phyloP scores from a whole-genome alignment of 2,329 filamentous ascomycete genomes.

The Penicillium sp. region DNA sequence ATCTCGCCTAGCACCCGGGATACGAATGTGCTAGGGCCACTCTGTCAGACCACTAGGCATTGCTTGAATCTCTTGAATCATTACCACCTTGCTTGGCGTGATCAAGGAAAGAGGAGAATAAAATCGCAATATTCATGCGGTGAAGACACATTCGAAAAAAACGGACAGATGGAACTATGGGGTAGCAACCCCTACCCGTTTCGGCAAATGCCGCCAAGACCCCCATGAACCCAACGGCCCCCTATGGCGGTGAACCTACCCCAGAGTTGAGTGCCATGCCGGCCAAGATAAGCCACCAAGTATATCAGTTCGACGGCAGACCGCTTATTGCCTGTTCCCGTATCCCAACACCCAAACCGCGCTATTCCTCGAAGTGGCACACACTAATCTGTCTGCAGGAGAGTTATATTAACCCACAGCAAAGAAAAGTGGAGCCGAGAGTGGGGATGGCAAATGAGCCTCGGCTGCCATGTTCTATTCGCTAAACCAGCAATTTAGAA shows the following conservation, averaged over 20 bases:
- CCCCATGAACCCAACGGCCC: neutral
- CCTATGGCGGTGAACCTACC: neutral
- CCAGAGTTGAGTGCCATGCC: neutral
- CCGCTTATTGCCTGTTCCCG: conserved; percentile 13
- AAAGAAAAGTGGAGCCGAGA: conserved; percentile 9
- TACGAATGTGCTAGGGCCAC: neutral
- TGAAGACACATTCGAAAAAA: neutral
- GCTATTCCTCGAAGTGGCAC: conserved; percentile 12
- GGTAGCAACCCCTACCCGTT: neutral
- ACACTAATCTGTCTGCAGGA: conserved; percentile 9
- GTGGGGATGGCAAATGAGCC: conserved; percentile 13
- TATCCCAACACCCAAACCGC: neutral
- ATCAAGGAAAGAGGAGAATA: neutral
- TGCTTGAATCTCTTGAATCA: conserved; percentile 15
- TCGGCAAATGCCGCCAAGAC: neutral
- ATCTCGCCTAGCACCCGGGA: neutral
- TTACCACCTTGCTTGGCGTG: conserved; percentile 10
- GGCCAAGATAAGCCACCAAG: conserved; percentile 1
- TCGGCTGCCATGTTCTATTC: conserved; percentile 6
- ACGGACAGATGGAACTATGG: neutral
- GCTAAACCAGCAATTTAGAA: neutral
- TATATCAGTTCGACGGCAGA: conserved; percentile 7
- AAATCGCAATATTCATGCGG: neutral
- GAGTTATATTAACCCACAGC: conserved; percentile 4
- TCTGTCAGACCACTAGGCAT: conserved; percentile 7